phyloP scores from a whole-genome alignment of 768 basidiomycete species.

The Suillus paluster region DNA sequence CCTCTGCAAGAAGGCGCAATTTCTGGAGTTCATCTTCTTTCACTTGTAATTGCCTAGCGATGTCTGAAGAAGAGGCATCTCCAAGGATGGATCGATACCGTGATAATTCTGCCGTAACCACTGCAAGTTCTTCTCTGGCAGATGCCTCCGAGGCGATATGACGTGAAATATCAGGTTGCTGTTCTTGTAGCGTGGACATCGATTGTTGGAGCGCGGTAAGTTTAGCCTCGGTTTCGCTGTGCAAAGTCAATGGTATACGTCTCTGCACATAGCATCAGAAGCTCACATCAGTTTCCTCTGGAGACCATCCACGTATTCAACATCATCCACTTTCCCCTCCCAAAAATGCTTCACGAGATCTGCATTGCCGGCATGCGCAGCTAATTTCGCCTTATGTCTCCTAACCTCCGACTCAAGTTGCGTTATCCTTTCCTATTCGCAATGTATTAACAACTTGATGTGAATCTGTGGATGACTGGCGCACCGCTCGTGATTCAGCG shows the following conservation, averaged over 20 bases:
- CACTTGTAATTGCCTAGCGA: conserved; percentile 59
- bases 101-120: conserved; percentile 51
- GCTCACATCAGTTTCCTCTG: conserved; percentile 61
- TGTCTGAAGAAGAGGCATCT: conserved; percentile 55
- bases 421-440: conserved; percentile 69
- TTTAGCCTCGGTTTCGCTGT: conserved; percentile 58
- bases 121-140: conserved; percentile 51
- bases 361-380: conserved; percentile 69
- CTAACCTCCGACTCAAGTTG: conserved; percentile 73
- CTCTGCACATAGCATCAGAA: neutral
- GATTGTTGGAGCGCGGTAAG: conserved; percentile 56
- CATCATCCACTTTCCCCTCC: conserved; percentile 55
- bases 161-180: conserved; percentile 56
- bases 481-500: conserved; percentile 62
- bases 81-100: conserved; percentile 72
- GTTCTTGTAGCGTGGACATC: conserved; percentile 46
- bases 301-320: conserved; percentile 54
- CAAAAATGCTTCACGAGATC: conserved; percentile 77
- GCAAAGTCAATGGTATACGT: conserved; percentile 19
- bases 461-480: conserved; percentile 13
- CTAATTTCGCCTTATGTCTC: conserved; percentile 76
- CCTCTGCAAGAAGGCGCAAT: conserved; percentile 64
- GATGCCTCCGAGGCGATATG: conserved; percentile 56
- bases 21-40: conserved; percentile 72
- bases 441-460: conserved; percentile 15